Evolutionary conservation across 1,139 yeast genomes (phyloP).

Genomic region (Taphrina populina): DNA sequence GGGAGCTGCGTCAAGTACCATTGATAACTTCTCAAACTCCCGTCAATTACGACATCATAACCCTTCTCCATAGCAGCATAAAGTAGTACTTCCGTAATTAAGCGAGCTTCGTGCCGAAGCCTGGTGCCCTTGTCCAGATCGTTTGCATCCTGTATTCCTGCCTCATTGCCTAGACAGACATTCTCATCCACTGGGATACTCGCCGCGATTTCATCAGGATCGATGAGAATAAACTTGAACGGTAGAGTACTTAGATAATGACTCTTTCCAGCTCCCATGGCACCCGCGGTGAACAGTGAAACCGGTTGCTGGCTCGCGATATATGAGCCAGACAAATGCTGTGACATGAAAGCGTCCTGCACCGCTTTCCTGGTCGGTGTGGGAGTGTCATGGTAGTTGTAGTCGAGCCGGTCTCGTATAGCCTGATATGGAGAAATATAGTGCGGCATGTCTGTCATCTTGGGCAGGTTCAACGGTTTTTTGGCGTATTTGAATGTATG

Average conservation of each 20-base stretch:
- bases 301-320: slow-evolving; percentile 7
- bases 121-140: slow-evolving; percentile 17
- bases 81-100: slow-evolving; percentile 20
- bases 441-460: slow-evolving; percentile 1
- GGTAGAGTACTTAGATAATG: slow-evolving; percentile 25
- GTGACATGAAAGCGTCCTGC: slow-evolving; percentile 15
- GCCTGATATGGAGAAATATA: slow-evolving; percentile 12
- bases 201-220: slow-evolving; percentile 31
- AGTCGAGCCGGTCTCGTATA: slow-evolving; percentile 19
- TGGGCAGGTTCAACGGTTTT: neutral
- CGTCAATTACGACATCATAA: slow-evolving; percentile 19
- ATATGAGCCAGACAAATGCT: slow-evolving; percentile 5
- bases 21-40: slow-evolving; percentile 24
- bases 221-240: slow-evolving; percentile 21
- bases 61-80: slow-evolving; percentile 22
- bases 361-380: slow-evolving; percentile 5
- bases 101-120: slow-evolving; percentile 26
- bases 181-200: slow-evolving; percentile 14
- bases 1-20: slow-evolving; percentile 24
- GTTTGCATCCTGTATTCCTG: neutral
- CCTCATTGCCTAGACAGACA: slow-evolving; percentile 2
- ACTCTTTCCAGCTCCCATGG: slow-evolving; percentile 32
- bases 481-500: slow-evolving; percentile 7
- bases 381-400: slow-evolving; percentile 13
- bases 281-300: slow-evolving; percentile 26